Conservation (phyloP, 1,284 basidiomycete species). For the Phellinidium pouzarii region DNA sequence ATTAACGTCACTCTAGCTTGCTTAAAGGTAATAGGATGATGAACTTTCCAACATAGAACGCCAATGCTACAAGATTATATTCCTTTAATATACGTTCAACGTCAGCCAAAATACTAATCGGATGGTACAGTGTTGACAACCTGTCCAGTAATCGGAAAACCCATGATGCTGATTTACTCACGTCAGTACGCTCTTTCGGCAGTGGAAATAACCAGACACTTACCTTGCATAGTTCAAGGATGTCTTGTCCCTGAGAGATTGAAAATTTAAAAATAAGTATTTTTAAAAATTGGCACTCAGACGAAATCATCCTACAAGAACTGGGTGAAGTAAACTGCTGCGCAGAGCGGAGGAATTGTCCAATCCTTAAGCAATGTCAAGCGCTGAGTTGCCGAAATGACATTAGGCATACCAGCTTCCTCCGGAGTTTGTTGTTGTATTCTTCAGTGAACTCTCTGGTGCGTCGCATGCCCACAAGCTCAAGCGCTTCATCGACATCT, state of each 20-base stretch:
- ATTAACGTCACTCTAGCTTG: background rate
- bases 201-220: background rate
- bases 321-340: conserved; percentile 62
- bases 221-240: conserved; percentile 62
- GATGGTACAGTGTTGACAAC: conserved; percentile 26
- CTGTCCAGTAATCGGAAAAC: conserved; percentile 55
- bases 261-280: background rate
- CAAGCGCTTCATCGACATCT: conserved; percentile 52
- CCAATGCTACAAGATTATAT: conserved; percentile 61
- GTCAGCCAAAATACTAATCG: background rate
- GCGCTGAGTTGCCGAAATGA: background rate
- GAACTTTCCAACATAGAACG: conserved; percentile 51
- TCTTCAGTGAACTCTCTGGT: conserved; percentile 51
- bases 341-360: conserved; percentile 54
- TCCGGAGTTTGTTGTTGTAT: conserved; percentile 47
- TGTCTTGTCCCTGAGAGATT: conserved; percentile 66
- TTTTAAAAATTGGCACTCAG: background rate
- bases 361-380: conserved; percentile 35
- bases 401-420: conserved; percentile 45
- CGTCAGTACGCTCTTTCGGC: conserved; percentile 14
- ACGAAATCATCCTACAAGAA: conserved; percentile 39
- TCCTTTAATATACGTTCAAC: conserved; percentile 28
- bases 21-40: conserved; percentile 5
- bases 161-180: conserved; percentile 47
- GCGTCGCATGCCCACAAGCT: conserved; percentile 48